Conservation (phyloP, 768 basidiomycete genomes). For the Rhodotorula kratochvilovae region DNA sequence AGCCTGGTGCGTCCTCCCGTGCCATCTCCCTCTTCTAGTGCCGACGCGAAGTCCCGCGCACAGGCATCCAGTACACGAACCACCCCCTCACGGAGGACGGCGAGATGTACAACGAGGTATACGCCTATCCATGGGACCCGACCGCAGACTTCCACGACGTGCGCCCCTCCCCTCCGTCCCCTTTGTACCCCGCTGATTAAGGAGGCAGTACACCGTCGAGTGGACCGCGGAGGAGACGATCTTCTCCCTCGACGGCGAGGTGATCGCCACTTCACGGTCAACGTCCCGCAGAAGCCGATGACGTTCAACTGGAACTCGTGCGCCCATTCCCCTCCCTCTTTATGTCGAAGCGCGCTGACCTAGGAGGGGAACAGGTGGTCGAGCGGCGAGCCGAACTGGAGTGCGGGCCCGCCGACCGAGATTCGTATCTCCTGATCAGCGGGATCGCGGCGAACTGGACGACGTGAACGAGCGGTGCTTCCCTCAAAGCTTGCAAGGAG, state of each 20-base stretch:
- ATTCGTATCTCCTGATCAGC: constrained; percentile 11
- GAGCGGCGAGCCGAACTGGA: constrained; percentile 12
- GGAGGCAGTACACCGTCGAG: constrained; percentile 24
- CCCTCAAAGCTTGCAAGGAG: too few species aligned
- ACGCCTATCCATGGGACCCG: constrained; percentile 14
- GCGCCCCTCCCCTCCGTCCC: neutral
- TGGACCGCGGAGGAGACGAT: constrained; percentile 7
- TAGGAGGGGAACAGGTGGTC: neutral
- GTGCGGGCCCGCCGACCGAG: constrained; percentile 17
- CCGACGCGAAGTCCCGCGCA: neutral
- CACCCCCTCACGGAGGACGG: neutral
- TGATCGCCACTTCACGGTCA: neutral
- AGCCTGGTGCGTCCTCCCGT: neutral
- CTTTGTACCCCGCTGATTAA: neutral
- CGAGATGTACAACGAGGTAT: constrained; percentile 1
- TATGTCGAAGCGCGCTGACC: neutral
- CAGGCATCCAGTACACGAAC: constrained; percentile 21
- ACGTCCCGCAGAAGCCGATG: constrained; percentile 17
- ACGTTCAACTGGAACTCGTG: constrained; percentile 1
- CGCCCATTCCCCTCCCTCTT: neutral
- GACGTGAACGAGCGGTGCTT: neutral
- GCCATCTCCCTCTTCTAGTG: neutral
- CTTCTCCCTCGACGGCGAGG: constrained; percentile 15
- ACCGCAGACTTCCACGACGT: constrained; percentile 21
- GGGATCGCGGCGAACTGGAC: constrained; percentile 12